These are phyloP conservation scores for Hypoxylon sp. DNA, from an alignment of 2,329 filamentous ascomycete species.

Conservation along the genomic window DNA sequence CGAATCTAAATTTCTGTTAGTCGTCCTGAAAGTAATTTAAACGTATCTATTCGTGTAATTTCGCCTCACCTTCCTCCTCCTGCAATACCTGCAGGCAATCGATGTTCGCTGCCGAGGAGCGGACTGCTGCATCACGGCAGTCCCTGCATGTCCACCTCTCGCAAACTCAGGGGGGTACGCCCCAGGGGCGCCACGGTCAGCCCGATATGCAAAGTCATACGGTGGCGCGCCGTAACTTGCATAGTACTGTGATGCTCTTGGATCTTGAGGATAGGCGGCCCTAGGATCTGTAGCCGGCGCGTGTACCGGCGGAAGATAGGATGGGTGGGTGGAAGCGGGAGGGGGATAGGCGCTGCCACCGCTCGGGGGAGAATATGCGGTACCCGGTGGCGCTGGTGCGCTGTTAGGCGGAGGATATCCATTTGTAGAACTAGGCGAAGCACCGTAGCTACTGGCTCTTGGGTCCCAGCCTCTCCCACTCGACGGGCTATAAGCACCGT, in stretches of 20 bases:
- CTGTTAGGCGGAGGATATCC: conserved; percentile 59
- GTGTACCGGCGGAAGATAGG: conserved; percentile 54
- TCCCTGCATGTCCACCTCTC: conserved; percentile 55
- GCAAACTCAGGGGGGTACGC: conserved; percentile 53
- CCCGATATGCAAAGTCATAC: conserved; percentile 56
- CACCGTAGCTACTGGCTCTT: conserved; percentile 57
- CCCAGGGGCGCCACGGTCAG: conserved; percentile 52
- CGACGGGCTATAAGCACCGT: conserved; percentile 51
- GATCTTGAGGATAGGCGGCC: conserved; percentile 58
- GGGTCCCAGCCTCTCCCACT: conserved; percentile 52
- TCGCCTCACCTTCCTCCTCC: conserved; percentile 70
- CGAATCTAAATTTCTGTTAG: conserved; percentile 65
- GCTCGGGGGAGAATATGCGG: conserved; percentile 50
- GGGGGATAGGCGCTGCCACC: conserved; percentile 48
- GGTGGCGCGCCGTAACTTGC: conserved; percentile 39
- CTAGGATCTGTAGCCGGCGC: conserved; percentile 53
- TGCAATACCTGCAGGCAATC: conserved; percentile 72
- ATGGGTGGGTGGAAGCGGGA: conserved; percentile 41
- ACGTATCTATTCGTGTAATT: conserved; percentile 32
- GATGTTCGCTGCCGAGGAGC: conserved; percentile 72
- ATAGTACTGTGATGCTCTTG: conserved; percentile 52
- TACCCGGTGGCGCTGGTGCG: conserved; percentile 39
- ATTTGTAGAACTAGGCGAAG: conserved; percentile 62
- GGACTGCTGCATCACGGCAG: conserved; percentile 63
- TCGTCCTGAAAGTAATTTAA: background rate